These are phyloP conservation scores for Pichia deserticola DNA, from an alignment of 805 yeast genomes.

Conservation along the genomic window DNA sequence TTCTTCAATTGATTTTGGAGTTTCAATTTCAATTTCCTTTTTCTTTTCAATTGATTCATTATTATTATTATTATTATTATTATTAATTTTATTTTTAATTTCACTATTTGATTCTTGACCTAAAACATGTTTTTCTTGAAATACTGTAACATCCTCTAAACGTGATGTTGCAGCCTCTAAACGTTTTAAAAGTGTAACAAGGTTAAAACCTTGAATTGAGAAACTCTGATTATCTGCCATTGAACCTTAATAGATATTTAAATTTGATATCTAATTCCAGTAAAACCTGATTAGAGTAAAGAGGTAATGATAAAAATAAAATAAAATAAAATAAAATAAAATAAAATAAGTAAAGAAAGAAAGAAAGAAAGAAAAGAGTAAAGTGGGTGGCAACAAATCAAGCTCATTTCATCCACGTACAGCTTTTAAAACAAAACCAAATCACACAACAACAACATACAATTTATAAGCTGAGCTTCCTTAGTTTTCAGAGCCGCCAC, in stretches of 20 bases:
- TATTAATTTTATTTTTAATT: constrained; percentile 11
- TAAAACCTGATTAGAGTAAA: too few species aligned
- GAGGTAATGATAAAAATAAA: too few species aligned
- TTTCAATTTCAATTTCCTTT: constrained; percentile 4
- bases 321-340: too few species aligned
- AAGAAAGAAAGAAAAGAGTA: too few species aligned
- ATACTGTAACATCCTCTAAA: constrained; percentile 78
- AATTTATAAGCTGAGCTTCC: too few species aligned
- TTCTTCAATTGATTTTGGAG: constrained; percentile 39
- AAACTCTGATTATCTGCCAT: constrained; percentile 23
- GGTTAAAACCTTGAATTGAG: constrained; percentile 75
- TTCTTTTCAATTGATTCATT: neutral
- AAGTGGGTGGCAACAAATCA: too few species aligned
- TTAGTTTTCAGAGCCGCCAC: too few species aligned
- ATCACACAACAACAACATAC: too few species aligned
- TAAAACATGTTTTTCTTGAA: constrained; percentile 51
- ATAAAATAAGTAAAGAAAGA: too few species aligned
- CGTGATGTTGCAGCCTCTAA: constrained; percentile 92
- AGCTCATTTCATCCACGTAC: too few species aligned
- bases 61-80: constrained; percentile 2
- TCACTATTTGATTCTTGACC: neutral
- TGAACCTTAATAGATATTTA: neutral
- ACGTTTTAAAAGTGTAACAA: constrained; percentile 71
- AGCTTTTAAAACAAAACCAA: too few species aligned
- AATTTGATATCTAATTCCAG: too few species aligned